Percentiles rank a stretch among this genome's conserved stretches.
phyloP scores from a whole-genome alignment of 2,329 filamentous ascomycete species.

The Mycosphaerella arachidis region DNA sequence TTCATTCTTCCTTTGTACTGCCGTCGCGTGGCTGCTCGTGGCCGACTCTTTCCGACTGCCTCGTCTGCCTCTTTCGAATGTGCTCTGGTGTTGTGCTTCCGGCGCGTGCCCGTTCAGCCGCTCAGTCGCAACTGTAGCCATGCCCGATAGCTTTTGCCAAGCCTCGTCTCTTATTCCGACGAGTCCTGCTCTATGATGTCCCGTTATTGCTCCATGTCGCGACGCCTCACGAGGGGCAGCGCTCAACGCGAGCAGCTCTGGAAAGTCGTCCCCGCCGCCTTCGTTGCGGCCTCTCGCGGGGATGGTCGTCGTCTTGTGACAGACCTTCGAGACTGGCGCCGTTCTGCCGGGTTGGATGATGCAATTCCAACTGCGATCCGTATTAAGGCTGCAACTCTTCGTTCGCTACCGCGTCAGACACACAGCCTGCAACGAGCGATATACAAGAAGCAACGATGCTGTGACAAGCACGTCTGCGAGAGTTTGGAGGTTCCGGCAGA shows the following conservation, averaged over 20 bases:
- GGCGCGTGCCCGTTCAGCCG: constrained; percentile 11
- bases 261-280: background rate
- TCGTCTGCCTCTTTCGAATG: constrained; percentile 11
- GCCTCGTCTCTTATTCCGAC: background rate
- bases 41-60: constrained; percentile 7
- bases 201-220: constrained; percentile 9
- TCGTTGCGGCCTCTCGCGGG: background rate
- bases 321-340: background rate
- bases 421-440: background rate
- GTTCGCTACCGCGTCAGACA: background rate
- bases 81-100: background rate
- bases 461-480: too few relatives aligned
- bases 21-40: constrained; percentile 12
- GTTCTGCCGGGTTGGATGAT: background rate
- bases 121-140: constrained; percentile 23
- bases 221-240: constrained; percentile 11
- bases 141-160: constrained; percentile 1
- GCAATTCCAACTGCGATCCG: background rate
- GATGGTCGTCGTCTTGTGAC: background rate
- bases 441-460: too few relatives aligned
- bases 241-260: constrained; percentile 8
- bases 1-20: constrained; percentile 8
- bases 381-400: background rate
- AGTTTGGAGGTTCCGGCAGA: background rate
- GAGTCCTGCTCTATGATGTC: background rate